phyloP scores from a whole-genome alignment of 148 eudicot genomes.

The Talinum fruticosum region DNA sequence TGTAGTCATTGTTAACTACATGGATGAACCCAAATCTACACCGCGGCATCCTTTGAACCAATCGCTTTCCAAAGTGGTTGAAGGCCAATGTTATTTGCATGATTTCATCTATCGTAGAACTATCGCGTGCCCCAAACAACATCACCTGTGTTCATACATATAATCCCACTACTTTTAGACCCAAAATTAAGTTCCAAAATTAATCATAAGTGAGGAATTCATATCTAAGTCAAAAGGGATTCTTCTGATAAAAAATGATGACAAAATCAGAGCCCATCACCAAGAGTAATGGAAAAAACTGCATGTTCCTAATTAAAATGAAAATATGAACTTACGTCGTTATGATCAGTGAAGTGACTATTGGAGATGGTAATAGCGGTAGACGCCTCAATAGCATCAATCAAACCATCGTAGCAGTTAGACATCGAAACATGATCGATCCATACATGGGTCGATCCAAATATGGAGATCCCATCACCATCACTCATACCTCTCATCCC shows the following conservation, averaged over 20 bases:
- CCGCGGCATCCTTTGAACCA: conserved; percentile 46
- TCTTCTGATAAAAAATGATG: no score
- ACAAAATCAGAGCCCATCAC: no score
- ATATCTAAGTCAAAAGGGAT: no score
- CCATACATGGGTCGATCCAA: conserved; percentile 52
- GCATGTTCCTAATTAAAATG: neutral
- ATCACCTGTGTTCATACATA: conserved; percentile 26
- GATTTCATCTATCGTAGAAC: conserved; percentile 17
- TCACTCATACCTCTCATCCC: conserved; percentile 38
- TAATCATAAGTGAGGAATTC: no score
- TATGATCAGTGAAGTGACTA: conserved; percentile 49
- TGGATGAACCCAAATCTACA: conserved; percentile 39
- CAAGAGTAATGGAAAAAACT: no score
- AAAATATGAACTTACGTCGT: conserved; percentile 35
- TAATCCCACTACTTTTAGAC: neutral
- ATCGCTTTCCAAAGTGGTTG: conserved; percentile 44
- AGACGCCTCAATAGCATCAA: conserved; percentile 44
- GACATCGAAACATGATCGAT: conserved; percentile 55
- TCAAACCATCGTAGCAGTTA: conserved; percentile 44
- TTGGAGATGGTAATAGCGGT: conserved; percentile 61
- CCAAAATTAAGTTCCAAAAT: no score
- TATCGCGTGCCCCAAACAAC: conserved; percentile 43
- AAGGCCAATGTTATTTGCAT: conserved; percentile 43
- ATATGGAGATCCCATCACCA: conserved; percentile 51
- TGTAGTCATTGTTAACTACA: conserved; percentile 46